These are phyloP conservation scores for Russula lepida DNA, from an alignment of 768 basidiomycete species.

Conservation along the genomic window DNA sequence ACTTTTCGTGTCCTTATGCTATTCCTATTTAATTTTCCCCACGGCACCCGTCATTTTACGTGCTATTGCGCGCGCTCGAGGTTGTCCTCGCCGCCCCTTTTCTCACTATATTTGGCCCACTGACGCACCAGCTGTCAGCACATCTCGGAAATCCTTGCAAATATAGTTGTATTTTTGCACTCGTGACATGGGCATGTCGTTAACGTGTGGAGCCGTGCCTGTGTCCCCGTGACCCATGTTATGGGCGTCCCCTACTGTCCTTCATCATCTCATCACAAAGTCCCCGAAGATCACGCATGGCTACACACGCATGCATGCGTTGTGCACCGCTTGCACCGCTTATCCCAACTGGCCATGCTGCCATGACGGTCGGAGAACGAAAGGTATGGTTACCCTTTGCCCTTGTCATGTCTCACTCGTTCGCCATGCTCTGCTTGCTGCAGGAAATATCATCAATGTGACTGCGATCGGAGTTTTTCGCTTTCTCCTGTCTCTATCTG, in stretches of 20 bases:
- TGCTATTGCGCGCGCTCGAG: slow-evolving; percentile 1
- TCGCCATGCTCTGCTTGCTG: background rate
- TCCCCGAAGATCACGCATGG: slow-evolving; percentile 3
- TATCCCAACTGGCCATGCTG: background rate
- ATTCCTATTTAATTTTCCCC: background rate
- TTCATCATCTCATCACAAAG: background rate
- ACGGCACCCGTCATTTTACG: slow-evolving; percentile 12
- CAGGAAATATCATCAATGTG: background rate
- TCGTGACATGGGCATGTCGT: slow-evolving; percentile 14
- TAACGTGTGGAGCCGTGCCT: background rate
- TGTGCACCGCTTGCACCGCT: background rate
- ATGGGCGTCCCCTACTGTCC: background rate
- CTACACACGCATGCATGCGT: background rate
- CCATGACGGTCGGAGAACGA: background rate
- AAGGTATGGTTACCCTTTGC: background rate
- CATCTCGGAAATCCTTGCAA: slow-evolving; percentile 8
- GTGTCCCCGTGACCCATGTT: background rate
- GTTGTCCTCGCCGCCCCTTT: background rate
- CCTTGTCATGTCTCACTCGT: background rate
- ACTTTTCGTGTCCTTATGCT: background rate
- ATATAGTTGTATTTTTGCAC: slow-evolving; percentile 13
- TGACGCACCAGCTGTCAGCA: slow-evolving; percentile 10
- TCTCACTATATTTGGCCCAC: background rate
- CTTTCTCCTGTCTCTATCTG: background rate
- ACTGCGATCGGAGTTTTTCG: background rate